These are phyloP conservation scores for Oenanthe sinensis DNA, from an alignment of 129 eudicot species.

Conservation along the genomic window DNA sequence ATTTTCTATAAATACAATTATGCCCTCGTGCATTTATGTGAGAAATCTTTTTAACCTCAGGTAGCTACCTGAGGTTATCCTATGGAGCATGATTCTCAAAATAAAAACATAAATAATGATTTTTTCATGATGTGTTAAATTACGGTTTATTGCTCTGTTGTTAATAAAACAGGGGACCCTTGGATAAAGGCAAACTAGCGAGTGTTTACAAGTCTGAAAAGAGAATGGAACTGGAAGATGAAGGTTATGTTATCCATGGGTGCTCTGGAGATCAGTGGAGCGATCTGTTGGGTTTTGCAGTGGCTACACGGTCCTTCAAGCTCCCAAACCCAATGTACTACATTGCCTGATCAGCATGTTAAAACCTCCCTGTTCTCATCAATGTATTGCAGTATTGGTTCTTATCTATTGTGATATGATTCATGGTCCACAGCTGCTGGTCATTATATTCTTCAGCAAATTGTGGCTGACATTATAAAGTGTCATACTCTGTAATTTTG, in stretches of 20 bases:
- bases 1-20: too few species aligned
- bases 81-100: too few species aligned
- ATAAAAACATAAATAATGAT: neutral
- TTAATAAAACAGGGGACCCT: conserved; percentile 44
- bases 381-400: neutral
- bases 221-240: conserved; percentile 56
- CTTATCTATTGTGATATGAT: neutral
- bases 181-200: conserved; percentile 63
- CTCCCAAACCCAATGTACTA: conserved; percentile 84
- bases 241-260: conserved; percentile 66
- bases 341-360: conserved; percentile 29
- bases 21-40: too few species aligned
- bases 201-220: conserved; percentile 65
- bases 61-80: too few species aligned
- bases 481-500: neutral
- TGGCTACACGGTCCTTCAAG: conserved; percentile 66
- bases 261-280: conserved; percentile 97
- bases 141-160: neutral
- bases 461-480: neutral
- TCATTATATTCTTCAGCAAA: neutral
- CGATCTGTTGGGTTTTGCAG: conserved; percentile 64
- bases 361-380: neutral
- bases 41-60: too few species aligned
- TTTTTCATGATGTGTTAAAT: neutral
- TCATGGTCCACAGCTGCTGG: neutral